Evolutionary conservation across 2,329 filamentous ascomycete species (phyloP), one percentile per base, ranked within the genome.

Genomic region (Didymella exigua): DNA sequence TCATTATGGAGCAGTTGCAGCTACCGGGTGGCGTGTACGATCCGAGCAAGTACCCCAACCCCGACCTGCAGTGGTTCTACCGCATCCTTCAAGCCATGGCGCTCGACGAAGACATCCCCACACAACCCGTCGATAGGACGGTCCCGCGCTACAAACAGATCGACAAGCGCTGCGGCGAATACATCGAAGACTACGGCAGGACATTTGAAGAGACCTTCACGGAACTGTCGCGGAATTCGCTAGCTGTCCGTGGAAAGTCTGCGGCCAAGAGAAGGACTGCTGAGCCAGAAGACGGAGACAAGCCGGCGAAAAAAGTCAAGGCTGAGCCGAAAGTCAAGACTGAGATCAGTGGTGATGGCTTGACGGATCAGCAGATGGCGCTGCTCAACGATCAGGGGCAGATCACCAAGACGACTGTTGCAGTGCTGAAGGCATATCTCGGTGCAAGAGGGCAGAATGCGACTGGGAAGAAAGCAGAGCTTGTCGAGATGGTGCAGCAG

Each of bases 31-130:
- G 84, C 5, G 81, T 84, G 27, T 99, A 96, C 70, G 89, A 96
- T 62, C 93, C 93, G 1, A 79, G 81, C 1, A 95, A 89, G 68
- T 98, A 97, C 68, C 91, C 95, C 0, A 99, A 99, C 59, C 92
- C 93, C 70, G 84, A 90, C 8, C 81, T 99, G 21, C 95, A 99
- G 76, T 99, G 93, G 93, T 95, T 98, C 77, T 99, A 98, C 79
- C 88, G 86, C 58, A 96, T 99, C 40, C 79, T 99, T 0, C 95
- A 99, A 76, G 89, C 90, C 6, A 82, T 97, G 53, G 95, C 95
- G 0, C 81, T 99, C 0, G 93, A 96, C 30, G 95, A 99, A 71
- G 93, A 97, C 62, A 78, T 96, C 1, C 93, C 93, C 0, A 88
- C 89, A 18, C 77, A 82, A 40, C 80, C 84, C 2, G 84, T 88